phyloP scores from a whole-genome alignment of 2,329 filamentous ascomycete species.

The Hymenoscyphus albidus region DNA sequence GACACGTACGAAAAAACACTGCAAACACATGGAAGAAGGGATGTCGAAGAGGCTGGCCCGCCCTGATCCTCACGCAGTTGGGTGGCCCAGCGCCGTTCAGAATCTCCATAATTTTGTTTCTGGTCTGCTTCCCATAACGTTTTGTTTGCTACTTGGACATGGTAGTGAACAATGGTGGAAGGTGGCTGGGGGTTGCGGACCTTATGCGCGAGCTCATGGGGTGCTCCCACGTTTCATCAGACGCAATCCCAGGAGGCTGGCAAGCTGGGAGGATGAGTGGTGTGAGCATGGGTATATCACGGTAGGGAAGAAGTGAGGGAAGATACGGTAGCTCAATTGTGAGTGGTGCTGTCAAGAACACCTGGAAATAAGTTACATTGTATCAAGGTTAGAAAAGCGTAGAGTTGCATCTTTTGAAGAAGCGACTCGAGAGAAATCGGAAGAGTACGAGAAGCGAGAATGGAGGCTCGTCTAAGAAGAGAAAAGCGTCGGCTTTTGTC shows the following conservation, averaged over 20 bases:
- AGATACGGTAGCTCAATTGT: neutral
- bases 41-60: neutral
- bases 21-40: neutral
- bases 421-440: neutral
- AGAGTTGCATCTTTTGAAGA: neutral
- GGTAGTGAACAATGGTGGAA: neutral
- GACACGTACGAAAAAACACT: neutral
- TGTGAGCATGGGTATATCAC: neutral
- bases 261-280: conserved; percentile 3
- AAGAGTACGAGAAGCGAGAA: neutral
- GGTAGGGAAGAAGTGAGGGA: neutral
- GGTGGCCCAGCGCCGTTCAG: neutral
- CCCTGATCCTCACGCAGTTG: neutral
- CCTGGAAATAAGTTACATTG: neutral
- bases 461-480: neutral
- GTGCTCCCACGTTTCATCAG: conserved; percentile 1
- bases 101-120: neutral
- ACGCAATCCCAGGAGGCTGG: neutral
- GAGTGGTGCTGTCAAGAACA: neutral
- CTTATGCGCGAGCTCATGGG: neutral
- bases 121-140: neutral
- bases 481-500: neutral
- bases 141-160: neutral
- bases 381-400: neutral
- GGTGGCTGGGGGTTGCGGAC: neutral